phyloP scores from a whole-genome alignment of 768 basidiomycete species.

The Roridomyces roridus region DNA sequence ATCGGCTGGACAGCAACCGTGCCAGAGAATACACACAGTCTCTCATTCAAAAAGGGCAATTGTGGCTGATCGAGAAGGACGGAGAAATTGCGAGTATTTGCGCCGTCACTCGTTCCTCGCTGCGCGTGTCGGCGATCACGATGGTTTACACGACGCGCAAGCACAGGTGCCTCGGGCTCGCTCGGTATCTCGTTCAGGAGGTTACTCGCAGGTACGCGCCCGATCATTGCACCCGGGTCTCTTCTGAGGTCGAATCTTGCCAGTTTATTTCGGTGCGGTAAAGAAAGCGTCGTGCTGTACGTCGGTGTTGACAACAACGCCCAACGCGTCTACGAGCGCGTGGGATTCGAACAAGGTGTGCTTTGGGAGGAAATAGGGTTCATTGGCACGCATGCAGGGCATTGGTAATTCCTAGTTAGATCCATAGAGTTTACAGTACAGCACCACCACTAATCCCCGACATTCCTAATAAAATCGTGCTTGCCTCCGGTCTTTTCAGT shows the following conservation, averaged over 20 bases:
- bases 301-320: conserved; percentile 60
- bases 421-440: no score
- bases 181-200: conserved; percentile 55
- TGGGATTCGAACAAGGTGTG: conserved; percentile 58
- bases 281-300: conserved; percentile 58
- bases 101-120: conserved; percentile 60
- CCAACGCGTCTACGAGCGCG: conserved; percentile 56
- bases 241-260: conserved; percentile 18
- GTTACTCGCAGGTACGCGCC: conserved; percentile 49
- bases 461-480: conserved; percentile 54
- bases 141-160: conserved; percentile 60
- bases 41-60: conserved; percentile 52
- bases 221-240: not conserved
- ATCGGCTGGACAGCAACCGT: conserved; percentile 44
- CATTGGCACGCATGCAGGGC: conserved; percentile 50
- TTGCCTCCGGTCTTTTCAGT: conserved; percentile 74
- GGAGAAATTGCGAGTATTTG: conserved; percentile 54
- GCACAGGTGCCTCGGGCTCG: conserved; percentile 54
- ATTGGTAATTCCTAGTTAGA: conserved; percentile 50
- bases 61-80: conserved; percentile 56
- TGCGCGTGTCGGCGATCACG: conserved; percentile 57
- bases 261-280: conserved; percentile 45
- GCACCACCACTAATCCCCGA: no score
- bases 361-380: conserved; percentile 63
- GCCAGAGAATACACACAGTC: conserved; percentile 52